Evolutionary conservation across 495 filamentous ascomycete genomes (phyloP), one percentile per base, ranked within the genome.

Genomic region (Aspergillus bridgeri): DNA sequence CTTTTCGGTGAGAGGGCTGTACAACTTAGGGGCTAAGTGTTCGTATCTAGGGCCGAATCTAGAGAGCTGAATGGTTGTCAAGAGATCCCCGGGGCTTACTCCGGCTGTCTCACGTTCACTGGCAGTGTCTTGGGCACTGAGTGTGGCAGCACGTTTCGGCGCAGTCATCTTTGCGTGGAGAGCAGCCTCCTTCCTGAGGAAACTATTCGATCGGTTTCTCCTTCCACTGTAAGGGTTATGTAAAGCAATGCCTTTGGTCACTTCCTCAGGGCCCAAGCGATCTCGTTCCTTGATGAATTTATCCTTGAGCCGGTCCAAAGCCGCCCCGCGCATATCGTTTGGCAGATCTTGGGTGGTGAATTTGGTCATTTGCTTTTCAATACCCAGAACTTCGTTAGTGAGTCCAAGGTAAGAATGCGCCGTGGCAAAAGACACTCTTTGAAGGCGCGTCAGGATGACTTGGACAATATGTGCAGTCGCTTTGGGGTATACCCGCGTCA

Each of bases 401-500:
- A 98, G 71, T 1, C 94, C 94, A 17, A 98, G 85, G 65, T 98
- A 98, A 7, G 90, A 87, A 73, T 96, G 91, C 0, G 89, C 95
- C 2, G 95, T 97, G 0, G 90, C 86, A 44, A 98, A 89, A 1
- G 95, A 98, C 19, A 98, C 94, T 55, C 94, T 80, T 66, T 98
- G 94, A 29, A 98, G 86, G 56, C 94, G 81, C 2, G 94, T 97
- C 25, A 98, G 71, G 52, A 98, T 98, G 24, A 98, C 94, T 57
- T 98, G 93, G 2, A 98, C 91, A 59, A 98, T 97, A 68, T 98
- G 94, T 6, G 95, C 89, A 11, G 94, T 96, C 3, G 94, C 94
- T 74, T 91, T 92, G 7, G 94, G 94, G 66, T 97, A 98, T 20
- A 97, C 87, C 60, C 89, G 80, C n/a, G 96, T 98, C 42, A 98